Evolutionary conservation across 2,329 filamentous ascomycete genomes (phyloP).

Genomic region (Curvularia sp.): DNA sequence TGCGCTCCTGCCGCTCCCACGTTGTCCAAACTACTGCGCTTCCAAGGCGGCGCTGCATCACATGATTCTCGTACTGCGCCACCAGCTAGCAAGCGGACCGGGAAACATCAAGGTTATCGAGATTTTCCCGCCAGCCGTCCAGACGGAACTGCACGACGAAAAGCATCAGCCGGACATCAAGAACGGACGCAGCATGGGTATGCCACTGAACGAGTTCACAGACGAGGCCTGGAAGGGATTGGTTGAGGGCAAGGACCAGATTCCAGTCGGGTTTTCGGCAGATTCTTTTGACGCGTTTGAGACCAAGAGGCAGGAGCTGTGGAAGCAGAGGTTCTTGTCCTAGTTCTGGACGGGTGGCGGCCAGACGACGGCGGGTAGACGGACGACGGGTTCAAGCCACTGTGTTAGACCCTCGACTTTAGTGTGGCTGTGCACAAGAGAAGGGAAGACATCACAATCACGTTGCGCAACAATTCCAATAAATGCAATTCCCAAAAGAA

Average conservation of each 20-base stretch:
- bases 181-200: slow-evolving; percentile 58
- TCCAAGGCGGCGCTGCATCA: slow-evolving; percentile 64
- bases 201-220: slow-evolving; percentile 61
- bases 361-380: too few relatives aligned
- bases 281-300: slow-evolving; percentile 57
- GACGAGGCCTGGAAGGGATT: slow-evolving; percentile 58
- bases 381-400: neutral
- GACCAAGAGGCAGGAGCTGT: slow-evolving; percentile 54
- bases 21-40: slow-evolving; percentile 61
- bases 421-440: neutral
- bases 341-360: neutral
- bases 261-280: slow-evolving; percentile 57
- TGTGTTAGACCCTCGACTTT: neutral
- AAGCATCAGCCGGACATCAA: slow-evolving; percentile 63
- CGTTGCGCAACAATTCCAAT: neutral
- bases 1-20: slow-evolving; percentile 57
- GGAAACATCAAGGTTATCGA: slow-evolving; percentile 62
- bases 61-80: slow-evolving; percentile 59
- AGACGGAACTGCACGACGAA: slow-evolving; percentile 63
- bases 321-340: slow-evolving; percentile 27
- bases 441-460: neutral
- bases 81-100: slow-evolving; percentile 56
- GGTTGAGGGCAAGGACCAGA: slow-evolving; percentile 58
- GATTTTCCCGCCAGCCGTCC: slow-evolving; percentile 62
- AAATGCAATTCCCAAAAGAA: neutral